Evolutionary conservation across 768 basidiomycete genomes (phyloP), one percentile per base, ranked within the genome.

Genomic region (Agaricus blazei): DNA sequence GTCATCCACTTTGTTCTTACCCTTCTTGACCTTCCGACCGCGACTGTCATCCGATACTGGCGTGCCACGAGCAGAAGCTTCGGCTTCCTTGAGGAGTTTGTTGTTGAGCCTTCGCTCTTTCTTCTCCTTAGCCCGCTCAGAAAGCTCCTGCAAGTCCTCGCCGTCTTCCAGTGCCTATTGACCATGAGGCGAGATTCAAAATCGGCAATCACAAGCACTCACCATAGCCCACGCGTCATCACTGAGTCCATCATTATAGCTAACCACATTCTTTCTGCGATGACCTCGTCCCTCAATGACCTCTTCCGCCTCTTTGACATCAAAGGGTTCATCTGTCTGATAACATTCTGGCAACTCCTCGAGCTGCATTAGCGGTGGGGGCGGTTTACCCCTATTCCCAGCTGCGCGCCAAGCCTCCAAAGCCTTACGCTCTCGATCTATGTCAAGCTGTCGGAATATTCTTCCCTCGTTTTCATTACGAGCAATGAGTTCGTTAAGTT

Each of bases 311-410:
- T 82, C 81, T 54, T 74, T 72, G 28, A 68, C 74, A 48, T 85
- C 85, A 65, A 92, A 91, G 1, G 88, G 88, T 65, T 90, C 85
- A 60, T 91, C 88, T 4, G 76, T 86, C 62, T 87, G 88, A 69
- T 98, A 99, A 67, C 91, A 93, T 45, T 90, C 87, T 0, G 96
- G 96, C 28, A 99, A 79, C 66, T 99, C 97, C 38, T 90, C 88
- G 38, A 95, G 76, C 54, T 87, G 80, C 65, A 98, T 88, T 29
- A 99, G 82, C 0, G 79, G 79, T 50, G 72, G 79, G 0, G 90
- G 93, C 0, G 87, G 87, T 61, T 82, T 90, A 38, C 91, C 90
- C 12, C 85, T 83, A 59, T 90, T 78, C 11, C 93, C 93, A 5
- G 75, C 72, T 2, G 81, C 77, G 27, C 84, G 81, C 93, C 93